phyloP scores from a whole-genome alignment of 768 basidiomycete genomes.

The Trametes elegans region DNA sequence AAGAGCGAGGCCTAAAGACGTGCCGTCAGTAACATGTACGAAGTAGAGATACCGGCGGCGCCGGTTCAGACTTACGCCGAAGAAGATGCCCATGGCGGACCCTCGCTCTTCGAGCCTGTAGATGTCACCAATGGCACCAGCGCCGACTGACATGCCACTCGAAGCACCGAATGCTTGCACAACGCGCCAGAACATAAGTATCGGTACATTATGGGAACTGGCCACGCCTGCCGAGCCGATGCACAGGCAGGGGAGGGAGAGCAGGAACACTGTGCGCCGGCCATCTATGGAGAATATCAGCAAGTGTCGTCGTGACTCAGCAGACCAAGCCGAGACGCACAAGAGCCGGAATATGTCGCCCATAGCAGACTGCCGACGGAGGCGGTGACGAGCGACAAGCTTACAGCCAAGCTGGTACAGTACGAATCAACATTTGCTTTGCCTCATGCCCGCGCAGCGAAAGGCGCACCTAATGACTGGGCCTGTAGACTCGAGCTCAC shows the following conservation, averaged over 20 bases:
- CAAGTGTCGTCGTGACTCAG: background rate
- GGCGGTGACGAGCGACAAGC: constrained; percentile 45
- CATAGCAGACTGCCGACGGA: constrained; percentile 49
- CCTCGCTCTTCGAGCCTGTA: constrained; percentile 63
- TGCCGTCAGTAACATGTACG: background rate
- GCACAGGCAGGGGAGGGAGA: constrained; percentile 55
- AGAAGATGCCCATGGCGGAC: constrained; percentile 57
- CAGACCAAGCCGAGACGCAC: constrained; percentile 26
- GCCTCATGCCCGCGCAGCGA: background rate
- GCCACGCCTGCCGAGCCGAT: constrained; percentile 63
- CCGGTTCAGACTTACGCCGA: constrained; percentile 45
- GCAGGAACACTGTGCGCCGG: constrained; percentile 56
- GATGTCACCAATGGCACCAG: constrained; percentile 64
- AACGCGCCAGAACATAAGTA: constrained; percentile 60
- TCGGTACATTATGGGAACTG: constrained; percentile 37
- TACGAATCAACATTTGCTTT: background rate
- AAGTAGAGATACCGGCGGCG: too few species aligned
- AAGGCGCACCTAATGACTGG: constrained; percentile 50
- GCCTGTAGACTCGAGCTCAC: constrained; percentile 57
- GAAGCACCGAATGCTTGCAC: constrained; percentile 66
- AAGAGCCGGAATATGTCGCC: constrained; percentile 51
- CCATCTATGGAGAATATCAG: constrained; percentile 49
- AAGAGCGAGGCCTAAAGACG: constrained; percentile 45
- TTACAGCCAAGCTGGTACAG: constrained; percentile 44
- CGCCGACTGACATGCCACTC: constrained; percentile 52